A percentile compares a stretch with the other conserved stretches of the same genome.
These are phyloP conservation scores for Iris pallida DNA, from an alignment of 116 monocot species.

Conservation along the genomic window DNA sequence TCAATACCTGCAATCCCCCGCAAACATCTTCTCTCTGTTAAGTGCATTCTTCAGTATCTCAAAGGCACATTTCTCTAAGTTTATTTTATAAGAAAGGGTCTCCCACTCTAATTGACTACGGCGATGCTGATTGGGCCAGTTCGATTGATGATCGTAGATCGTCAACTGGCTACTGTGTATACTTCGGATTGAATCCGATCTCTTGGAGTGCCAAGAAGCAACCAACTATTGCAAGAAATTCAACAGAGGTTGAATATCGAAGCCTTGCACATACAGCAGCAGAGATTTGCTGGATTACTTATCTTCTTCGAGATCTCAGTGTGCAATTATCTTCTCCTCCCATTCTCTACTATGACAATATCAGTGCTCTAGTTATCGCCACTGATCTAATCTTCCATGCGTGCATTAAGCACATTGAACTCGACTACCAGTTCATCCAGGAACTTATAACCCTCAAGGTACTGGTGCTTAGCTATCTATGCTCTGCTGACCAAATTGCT, in stretches of 20 bases:
- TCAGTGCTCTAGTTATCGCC: background rate
- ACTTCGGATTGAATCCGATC: background rate
- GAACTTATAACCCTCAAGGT: background rate
- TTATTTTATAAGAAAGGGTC: background rate
- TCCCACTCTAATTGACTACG: background rate
- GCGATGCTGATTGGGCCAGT: background rate
- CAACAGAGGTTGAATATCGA: background rate
- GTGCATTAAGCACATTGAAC: background rate
- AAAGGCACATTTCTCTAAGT: too few species aligned
- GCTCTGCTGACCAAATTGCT: background rate
- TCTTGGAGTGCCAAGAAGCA: background rate
- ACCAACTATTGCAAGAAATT: background rate
- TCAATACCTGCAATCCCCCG: background rate
- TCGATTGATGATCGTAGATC: background rate
- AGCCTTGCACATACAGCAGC: background rate
- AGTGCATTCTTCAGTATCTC: too few species aligned
- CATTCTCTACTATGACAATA: background rate
- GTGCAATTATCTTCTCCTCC: background rate
- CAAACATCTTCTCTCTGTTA: background rate
- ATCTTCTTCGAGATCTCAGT: background rate
- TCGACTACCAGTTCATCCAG: background rate
- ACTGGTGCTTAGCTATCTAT: background rate
- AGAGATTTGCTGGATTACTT: background rate
- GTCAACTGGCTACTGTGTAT: background rate
- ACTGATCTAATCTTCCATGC: constrained; percentile 5